A percentile compares a stretch with the other conserved stretches of the same genome.
phyloP scores from a whole-genome alignment of 805 yeast species.

The Peterozyma xylosa region DNA sequence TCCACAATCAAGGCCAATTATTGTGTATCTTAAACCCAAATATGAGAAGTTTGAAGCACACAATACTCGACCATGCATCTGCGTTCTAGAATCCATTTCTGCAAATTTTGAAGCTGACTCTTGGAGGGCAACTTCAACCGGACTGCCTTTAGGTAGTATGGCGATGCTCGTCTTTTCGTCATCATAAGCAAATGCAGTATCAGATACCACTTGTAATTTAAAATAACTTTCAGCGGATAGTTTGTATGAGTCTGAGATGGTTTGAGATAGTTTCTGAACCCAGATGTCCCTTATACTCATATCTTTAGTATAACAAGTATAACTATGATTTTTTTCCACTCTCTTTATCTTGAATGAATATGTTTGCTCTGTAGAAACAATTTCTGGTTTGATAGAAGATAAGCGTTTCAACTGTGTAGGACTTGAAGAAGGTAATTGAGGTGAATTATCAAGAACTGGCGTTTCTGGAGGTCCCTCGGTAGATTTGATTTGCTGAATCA shows the following conservation, averaged over 20 bases:
- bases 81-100: conserved; percentile 1
- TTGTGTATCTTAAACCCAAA: conserved; percentile 34
- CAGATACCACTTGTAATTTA: conserved; percentile 42
- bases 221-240: conserved; percentile 42
- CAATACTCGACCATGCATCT: conserved; percentile 27
- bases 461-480: neutral
- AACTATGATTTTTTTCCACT: conserved; percentile 49
- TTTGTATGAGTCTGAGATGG: conserved; percentile 12
- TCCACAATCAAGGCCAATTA: conserved; percentile 61
- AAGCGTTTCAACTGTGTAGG: neutral
- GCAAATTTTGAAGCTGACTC: neutral
- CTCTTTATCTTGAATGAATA: conserved; percentile 44
- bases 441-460: neutral
- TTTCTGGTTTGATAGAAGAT: neutral
- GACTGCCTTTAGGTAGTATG: conserved; percentile 12
- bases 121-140: neutral
- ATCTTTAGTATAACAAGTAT: conserved; percentile 37
- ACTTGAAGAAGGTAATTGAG: neutral
- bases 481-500: conserved; percentile 29
- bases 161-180: conserved; percentile 46
- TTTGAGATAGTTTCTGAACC: neutral
- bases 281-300: neutral
- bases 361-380: neutral
- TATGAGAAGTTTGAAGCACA: conserved; percentile 39
- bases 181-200: conserved; percentile 60